A percentile compares a stretch with the other conserved stretches of the same genome.
Evolutionary conservation across 2,329 filamentous ascomycete species (phyloP).

Genomic region (Aspergillus sp.): DNA sequence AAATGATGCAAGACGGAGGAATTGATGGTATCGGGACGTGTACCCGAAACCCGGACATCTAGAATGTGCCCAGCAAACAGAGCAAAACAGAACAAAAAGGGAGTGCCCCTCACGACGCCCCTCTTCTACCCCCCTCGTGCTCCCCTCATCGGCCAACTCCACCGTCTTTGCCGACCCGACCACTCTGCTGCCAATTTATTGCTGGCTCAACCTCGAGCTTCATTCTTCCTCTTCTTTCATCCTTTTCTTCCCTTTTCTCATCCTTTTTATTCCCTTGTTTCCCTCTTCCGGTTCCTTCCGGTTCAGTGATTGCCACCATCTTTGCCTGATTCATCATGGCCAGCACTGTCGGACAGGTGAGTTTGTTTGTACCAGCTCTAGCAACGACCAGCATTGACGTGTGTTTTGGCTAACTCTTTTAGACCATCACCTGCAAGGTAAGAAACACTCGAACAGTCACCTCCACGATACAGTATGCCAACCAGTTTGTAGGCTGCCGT

Average conservation of each 20-base stretch:
- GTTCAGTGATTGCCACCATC: neutral
- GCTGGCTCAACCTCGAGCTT: constrained; percentile 2
- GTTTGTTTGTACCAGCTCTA: constrained; percentile 9
- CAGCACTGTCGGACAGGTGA: constrained; percentile 59
- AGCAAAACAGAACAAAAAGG: too few relatives aligned
- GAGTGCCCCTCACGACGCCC: neutral
- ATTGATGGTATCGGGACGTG: neutral
- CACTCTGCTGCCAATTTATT: constrained; percentile 17
- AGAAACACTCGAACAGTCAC: constrained; percentile 11
- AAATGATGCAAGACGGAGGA: neutral
- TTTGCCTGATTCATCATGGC: constrained; percentile 45
- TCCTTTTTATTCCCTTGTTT: constrained; percentile 2
- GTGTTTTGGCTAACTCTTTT: constrained; percentile 14
- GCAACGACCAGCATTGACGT: neutral
- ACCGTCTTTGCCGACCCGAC: constrained; percentile 15
- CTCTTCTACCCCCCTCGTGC: constrained; percentile 14
- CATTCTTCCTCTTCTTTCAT: constrained; percentile 3
- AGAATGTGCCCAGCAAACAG: neutral
- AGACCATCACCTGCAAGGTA: constrained; percentile 92
- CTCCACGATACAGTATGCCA: constrained; percentile 2
- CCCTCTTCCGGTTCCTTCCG: neutral
- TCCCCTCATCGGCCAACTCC: constrained; percentile 19
- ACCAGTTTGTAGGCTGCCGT: constrained; percentile 69
- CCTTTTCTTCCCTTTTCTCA: constrained; percentile 8
- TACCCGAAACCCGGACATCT: neutral